Evolutionary conservation across 352 stramenopile genomes (phyloP), one percentile per base, ranked within the genome.

Genomic region (Phytopythium ostracodes): DNA sequence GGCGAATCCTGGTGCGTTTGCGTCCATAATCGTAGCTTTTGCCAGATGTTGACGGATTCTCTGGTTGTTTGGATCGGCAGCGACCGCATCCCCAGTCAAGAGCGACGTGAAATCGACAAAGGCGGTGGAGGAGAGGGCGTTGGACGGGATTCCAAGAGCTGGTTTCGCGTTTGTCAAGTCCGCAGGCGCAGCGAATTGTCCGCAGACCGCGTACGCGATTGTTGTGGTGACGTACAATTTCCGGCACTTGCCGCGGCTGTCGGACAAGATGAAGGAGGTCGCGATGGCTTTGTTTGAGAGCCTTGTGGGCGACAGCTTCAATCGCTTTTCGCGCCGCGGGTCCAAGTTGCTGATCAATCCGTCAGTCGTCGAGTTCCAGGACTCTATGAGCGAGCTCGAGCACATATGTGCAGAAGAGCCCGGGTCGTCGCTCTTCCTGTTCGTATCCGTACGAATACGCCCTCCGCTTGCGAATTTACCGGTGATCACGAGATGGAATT

Each of bases 291-390:
- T 94, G 12, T 91, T 85, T 27, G 56, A 87, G 20, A 75, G 73
- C 20, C 70, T 94, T 1, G 71, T 87, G 9, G 75, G 81, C 35
- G 50, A 67, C 24, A 71, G 73, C 38, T 90, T 84, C 56, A 79
- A 70, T 49, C 68, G 65, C 0, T 93, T 87, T 38, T 73, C 71
- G 4, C 60, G 54, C 11, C 72, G 76, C 61, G 79, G 79, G 0
- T 88, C 73, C 12, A 78, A 82, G 53, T 46, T 94, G 35, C 63
- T 94, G 10, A 40, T 94, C 25, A 94, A 94, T 62, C 85, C 85
- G n/a, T 92, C 85, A 2, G 66, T 91, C 9, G 87, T 94, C 61
- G 81, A 94, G 43, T 92, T 94, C 31, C 81, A 91, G 63, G 77
- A 89, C 49, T 81, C 78, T 11, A 84, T 90, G 75, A 77, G 77